Evolutionary conservation across 2,329 filamentous ascomycete genomes (phyloP), one percentile per base, ranked within the genome.

Genomic region (Alternaria angustiovoidea): DNA sequence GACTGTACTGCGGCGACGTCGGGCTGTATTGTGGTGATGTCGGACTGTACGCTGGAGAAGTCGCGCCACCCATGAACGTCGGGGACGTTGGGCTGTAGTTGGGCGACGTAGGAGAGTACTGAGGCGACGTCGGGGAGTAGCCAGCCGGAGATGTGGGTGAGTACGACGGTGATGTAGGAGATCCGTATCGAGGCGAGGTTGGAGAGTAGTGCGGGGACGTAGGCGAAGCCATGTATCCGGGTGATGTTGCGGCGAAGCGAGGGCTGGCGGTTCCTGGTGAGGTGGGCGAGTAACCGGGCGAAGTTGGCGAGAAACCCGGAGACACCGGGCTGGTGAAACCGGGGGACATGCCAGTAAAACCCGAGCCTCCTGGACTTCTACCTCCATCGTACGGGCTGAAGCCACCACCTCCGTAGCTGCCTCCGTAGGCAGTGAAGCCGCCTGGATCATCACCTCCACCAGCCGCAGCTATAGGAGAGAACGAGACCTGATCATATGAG

Each of bases 401-500:
- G 11, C 84, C 84, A 67, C 86, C 84, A 55, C 82, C 79, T 59
- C 84, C 85, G 72, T 91, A 92, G 47, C 89, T 89, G 46, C 84
- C 82, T 32, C 84, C 91, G 56, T 93, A 94, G 28, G 84, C 81
- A 28, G 84, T 86, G 64, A 89, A 84, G 56, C 84, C 84, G 58
- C 86, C 86, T 8, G 12, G 7, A 60, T 79, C 80, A 61, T 88
- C 87, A 54, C 80, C 76, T 18, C 84, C 82, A 43, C 90, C 91
- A 52, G 87, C 85, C 64, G 86, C 86, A 68, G 91, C 88, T 73
- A 95, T 93, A 51, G 92, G 92, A 34, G 92, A 95, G 85, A 89
- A 90, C 38, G 82, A 82, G 7, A 61, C 24, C 30, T 87, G 85
- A 62, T 87, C 85, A 57, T 86, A 74, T 62, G 88, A 85, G 30